These are phyloP conservation scores for Chrysanthemum seticuspe DNA, from an alignment of 129 eudicot species.

Conservation along the genomic window DNA sequence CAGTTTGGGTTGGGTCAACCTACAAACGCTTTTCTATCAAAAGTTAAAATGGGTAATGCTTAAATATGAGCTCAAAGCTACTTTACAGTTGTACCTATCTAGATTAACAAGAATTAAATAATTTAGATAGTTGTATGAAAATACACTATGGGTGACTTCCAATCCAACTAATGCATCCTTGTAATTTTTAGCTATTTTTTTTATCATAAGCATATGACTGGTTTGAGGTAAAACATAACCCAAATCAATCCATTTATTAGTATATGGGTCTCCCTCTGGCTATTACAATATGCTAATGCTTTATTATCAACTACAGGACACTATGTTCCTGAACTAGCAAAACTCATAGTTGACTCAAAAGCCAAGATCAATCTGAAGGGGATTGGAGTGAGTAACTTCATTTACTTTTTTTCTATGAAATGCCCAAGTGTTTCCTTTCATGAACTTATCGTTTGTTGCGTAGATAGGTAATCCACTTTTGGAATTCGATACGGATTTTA, in stretches of 20 bases:
- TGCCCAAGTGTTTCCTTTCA: slow-evolving; percentile 1
- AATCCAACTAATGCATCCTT: too few species aligned
- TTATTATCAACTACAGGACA: slow-evolving; percentile 52
- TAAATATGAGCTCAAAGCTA: background rate
- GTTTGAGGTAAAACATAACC: too few species aligned
- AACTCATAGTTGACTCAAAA: slow-evolving; percentile 57
- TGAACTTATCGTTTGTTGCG: slow-evolving; percentile 17
- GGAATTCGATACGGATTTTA: slow-evolving; percentile 78
- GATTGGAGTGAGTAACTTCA: slow-evolving; percentile 62
- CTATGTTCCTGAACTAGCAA: slow-evolving; percentile 90
- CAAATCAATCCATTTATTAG: too few species aligned
- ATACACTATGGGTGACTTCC: too few species aligned
- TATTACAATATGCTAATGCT: background rate
- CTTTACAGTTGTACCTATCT: background rate
- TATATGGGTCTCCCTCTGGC: too few species aligned
- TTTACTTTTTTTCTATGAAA: background rate
- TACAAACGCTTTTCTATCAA: background rate
- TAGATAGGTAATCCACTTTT: slow-evolving; percentile 92
- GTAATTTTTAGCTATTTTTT: too few species aligned
- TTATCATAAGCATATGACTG: too few species aligned
- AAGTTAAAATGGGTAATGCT: too few species aligned
- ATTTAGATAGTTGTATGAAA: too few species aligned
- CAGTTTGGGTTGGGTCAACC: background rate
- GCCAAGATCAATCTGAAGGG: slow-evolving; percentile 74
- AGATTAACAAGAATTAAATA: too few species aligned